Evolutionary conservation across 306 rosid genomes (phyloP).

Genomic region (Vigna angularis): DNA sequence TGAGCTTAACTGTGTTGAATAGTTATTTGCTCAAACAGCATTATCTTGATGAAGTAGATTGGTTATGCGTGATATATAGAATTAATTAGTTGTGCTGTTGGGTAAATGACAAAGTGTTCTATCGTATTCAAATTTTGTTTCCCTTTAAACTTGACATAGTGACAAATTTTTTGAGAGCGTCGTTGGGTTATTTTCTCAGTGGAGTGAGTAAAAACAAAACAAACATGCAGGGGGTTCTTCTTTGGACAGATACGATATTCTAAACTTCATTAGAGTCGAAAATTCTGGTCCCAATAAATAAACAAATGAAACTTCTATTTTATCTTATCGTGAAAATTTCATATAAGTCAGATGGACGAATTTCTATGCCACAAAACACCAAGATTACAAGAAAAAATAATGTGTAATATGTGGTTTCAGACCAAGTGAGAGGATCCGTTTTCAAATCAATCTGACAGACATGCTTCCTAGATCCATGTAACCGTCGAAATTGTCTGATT

Average conservation of each 20-base stretch:
- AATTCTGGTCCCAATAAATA: conserved; percentile 53
- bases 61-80: background rate
- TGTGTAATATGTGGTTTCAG: conserved; percentile 19
- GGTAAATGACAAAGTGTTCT: conserved; percentile 34
- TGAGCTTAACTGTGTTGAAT: background rate
- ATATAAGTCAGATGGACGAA: conserved; percentile 44
- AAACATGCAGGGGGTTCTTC: conserved; percentile 44
- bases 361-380: conserved; percentile 53
- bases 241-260: conserved; percentile 56
- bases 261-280: conserved; percentile 44
- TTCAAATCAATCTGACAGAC: conserved; percentile 67
- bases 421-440: conserved; percentile 39
- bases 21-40: conserved; percentile 22
- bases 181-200: conserved; percentile 40
- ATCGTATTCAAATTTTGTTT: conserved; percentile 29
- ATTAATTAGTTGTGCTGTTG: background rate
- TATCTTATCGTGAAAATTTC: conserved; percentile 59
- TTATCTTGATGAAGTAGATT: conserved; percentile 29
- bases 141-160: background rate
- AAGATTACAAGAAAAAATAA: conserved; percentile 35
- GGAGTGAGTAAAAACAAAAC: conserved; percentile 46
- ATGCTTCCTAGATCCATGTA: conserved; percentile 63
- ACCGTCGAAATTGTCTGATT: conserved; percentile 39
- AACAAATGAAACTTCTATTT: conserved; percentile 78
- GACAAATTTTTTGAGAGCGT: conserved; percentile 15